A percentile compares a stretch with the other conserved stretches of the same genome.
Conservation (phyloP, 1,284 basidiomycete species). For the Neolentinus lepideus region DNA sequence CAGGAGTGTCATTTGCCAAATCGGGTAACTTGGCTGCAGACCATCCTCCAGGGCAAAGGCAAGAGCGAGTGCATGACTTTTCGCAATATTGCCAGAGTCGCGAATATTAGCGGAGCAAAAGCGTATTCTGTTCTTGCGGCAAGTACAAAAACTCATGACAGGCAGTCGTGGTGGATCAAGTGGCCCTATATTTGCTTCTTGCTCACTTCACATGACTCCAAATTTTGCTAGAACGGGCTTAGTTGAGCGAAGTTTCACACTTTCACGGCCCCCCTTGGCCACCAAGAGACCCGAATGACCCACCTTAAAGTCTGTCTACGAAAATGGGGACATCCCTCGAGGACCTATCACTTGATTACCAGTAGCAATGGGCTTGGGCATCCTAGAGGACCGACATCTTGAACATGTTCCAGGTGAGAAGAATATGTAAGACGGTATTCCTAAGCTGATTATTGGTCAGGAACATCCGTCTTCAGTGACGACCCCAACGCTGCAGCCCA, state of each 20-base stretch:
- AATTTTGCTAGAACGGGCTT: neutral
- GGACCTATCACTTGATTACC: neutral
- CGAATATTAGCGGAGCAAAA: too few relatives aligned
- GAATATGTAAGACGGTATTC: neutral
- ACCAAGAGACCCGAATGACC: too few relatives aligned
- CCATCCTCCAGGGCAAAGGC: too few relatives aligned
- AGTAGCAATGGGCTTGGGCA: slow-evolving; percentile 13
- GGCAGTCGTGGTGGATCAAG: neutral
- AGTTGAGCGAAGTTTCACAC: neutral
- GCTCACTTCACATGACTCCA: neutral
- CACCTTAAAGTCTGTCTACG: neutral
- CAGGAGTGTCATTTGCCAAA: too few relatives aligned
- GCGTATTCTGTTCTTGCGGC: neutral
- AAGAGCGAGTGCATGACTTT: too few relatives aligned
- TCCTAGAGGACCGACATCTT: slow-evolving; percentile 12
- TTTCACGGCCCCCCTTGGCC: neutral
- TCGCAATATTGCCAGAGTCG: too few relatives aligned
- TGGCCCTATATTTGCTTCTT: neutral
- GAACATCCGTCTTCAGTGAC: slow-evolving; percentile 15
- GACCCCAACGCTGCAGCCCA: slow-evolving; percentile 13
- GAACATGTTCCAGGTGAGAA: slow-evolving; percentile 9
- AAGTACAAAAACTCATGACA: neutral
- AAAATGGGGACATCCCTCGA: neutral
- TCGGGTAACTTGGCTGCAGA: too few relatives aligned
- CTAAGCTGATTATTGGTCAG: neutral